Base-by-base conservation (phyloP, 495 filamentous ascomycete species). In the Rhizodiscina lignyota region DNA sequence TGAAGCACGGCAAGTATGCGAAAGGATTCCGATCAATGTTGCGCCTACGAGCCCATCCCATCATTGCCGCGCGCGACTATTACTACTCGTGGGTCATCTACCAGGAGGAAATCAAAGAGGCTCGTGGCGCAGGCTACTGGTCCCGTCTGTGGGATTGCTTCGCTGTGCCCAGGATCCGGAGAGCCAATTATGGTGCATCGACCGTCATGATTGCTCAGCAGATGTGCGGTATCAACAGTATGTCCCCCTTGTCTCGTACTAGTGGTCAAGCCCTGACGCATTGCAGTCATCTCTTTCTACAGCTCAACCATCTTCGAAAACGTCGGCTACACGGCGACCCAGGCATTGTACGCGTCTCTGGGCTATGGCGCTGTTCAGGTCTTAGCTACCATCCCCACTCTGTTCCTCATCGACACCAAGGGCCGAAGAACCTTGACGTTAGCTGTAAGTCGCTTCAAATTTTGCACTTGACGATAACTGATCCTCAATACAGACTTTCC, bases 181-280 rank as follows among this genome's bases (percentile, higher is more conserved):
- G 77, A 36, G 74, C 77, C 8, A 78, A 68, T 17, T 60, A 72
- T 16, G 77, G 74, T 21, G 73, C 70, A 0, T 65, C 60, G 38
- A 60, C 66, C 1, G 76, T 83, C 35, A 82, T 82, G 70, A 65
- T 81, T 43, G 74, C 68, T 1, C 71, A 76, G 49, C 45, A 47
- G 33, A 32, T 47, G 26, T 47, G 43, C 29, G 43, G 43, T n/a
- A 47, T 36, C 35, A 42, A 42, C 34, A n/a, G n/a, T n/a, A n/a
- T n/a, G n/a, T n/a, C n/a, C n/a, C n/a, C n/a, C n/a, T n/a, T n/a
- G n/a, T n/a, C n/a, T n/a, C n/a, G n/a, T n/a, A n/a, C n/a, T n/a
- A n/a, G n/a, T n/a, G n/a, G n/a, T n/a, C n/a, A n/a, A n/a, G n/a
- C n/a, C n/a, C n/a, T n/a, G n/a, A n/a, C n/a, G n/a, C n/a, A n/a